A percentile compares a stretch with the other conserved stretches of the same genome.
phyloP scores from a whole-genome alignment of 163 green algal species.

The Scenedesmus sp. region DNA sequence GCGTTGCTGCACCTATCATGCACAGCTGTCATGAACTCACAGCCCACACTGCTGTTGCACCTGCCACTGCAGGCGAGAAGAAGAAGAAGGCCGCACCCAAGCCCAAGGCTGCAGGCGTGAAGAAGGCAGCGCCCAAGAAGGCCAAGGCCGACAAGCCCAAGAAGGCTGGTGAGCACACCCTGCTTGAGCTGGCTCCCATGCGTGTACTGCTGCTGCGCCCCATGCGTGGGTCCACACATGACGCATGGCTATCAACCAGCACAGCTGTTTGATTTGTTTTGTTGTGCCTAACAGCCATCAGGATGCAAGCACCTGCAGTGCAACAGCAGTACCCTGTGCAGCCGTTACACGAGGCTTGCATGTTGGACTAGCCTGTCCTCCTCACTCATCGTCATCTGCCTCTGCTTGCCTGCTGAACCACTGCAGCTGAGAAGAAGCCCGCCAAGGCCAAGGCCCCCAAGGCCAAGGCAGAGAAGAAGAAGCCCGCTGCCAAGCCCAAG shows the following conservation, averaged over 20 bases:
- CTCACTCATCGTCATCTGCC: neutral
- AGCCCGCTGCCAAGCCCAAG: conserved; percentile 17
- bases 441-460: conserved; percentile 27
- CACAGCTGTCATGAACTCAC: neutral
- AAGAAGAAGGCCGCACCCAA: conserved; percentile 22
- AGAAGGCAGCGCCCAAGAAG: conserved; percentile 21
- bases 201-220: neutral
- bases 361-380: too few relatives aligned
- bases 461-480: conserved; percentile 21
- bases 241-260: neutral
- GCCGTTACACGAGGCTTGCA: too few relatives aligned
- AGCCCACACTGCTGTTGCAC: neutral
- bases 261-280: neutral
- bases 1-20: neutral
- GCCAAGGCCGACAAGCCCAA: conserved; percentile 18
- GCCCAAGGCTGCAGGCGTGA: neutral
- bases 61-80: conserved; percentile 26
- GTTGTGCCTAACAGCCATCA: neutral
- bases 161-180: neutral
- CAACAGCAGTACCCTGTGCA: too few relatives aligned
- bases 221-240: neutral
- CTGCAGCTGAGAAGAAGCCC: conserved; percentile 20
- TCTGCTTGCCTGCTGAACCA: neutral
- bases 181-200: neutral
- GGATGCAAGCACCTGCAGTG: too few relatives aligned